These are phyloP conservation scores for Lactifluus subvellereus DNA, from an alignment of 768 basidiomycete species.

Conservation along the genomic window DNA sequence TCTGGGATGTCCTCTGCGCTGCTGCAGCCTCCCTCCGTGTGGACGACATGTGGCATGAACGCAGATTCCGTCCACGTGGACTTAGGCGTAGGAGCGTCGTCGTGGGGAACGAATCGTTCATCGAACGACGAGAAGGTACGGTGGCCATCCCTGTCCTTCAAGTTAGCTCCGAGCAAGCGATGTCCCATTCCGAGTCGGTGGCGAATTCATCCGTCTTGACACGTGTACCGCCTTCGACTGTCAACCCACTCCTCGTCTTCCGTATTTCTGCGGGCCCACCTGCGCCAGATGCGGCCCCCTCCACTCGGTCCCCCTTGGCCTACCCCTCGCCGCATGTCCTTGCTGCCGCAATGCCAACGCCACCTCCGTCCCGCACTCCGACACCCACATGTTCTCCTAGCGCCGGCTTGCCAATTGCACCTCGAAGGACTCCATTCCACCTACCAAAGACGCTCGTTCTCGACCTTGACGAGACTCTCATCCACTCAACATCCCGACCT, in stretches of 20 bases:
- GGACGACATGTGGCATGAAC: conserved; percentile 23
- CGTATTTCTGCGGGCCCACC: conserved; percentile 8
- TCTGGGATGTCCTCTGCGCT: conserved; percentile 64
- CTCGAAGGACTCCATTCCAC: conserved; percentile 67
- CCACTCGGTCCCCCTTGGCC: neutral
- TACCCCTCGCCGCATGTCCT: neutral
- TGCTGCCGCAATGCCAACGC: conserved; percentile 14
- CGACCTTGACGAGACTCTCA: conserved; percentile 96
- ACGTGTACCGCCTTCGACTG: neutral
- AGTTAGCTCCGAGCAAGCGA: neutral
- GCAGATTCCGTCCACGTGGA: neutral
- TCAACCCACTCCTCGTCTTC: neutral
- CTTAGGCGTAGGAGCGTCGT: neutral
- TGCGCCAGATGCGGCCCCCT: neutral
- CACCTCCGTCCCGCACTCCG: conserved; percentile 26
- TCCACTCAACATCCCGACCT: conserved; percentile 91
- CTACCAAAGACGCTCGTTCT: conserved; percentile 92
- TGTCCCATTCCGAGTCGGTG: neutral
- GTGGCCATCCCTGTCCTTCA: neutral
- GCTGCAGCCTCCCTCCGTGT: conserved; percentile 48
- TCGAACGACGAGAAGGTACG: conserved; percentile 1
- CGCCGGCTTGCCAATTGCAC: conserved; percentile 45
- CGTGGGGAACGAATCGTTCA: neutral
- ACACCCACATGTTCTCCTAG: conserved; percentile 32
- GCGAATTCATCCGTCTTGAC: neutral